Percentiles rank a stretch among this genome's conserved stretches.
Conservation (phyloP, 176 grass and related monocot genomes). For the Sorghum bicolor region DNA sequence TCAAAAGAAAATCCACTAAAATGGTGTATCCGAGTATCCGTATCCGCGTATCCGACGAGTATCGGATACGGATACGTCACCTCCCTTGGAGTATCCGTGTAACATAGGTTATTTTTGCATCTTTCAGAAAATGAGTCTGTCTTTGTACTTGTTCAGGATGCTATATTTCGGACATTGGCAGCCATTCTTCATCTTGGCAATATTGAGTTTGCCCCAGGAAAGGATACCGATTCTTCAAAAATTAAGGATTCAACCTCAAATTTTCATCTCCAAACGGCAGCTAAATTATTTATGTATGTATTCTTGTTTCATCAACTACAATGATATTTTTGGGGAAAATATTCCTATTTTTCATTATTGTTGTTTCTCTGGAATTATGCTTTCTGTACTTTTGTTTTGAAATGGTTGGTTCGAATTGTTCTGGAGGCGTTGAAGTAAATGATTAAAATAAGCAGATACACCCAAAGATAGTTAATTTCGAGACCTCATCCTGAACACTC, state of each 20-base stretch:
- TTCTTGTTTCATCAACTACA: conserved; percentile 3
- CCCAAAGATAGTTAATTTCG: background rate
- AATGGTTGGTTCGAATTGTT: background rate
- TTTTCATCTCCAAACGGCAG: conserved; percentile 86
- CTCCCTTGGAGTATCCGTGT: too few relatives aligned
- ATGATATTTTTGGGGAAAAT: background rate
- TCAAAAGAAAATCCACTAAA: too few relatives aligned
- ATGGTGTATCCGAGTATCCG: too few relatives aligned
- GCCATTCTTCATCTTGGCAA: conserved; percentile 99
- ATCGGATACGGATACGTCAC: too few relatives aligned
- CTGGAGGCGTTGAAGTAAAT: background rate
- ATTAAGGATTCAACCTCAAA: conserved; percentile 74
- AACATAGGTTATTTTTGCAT: too few relatives aligned
- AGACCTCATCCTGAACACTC: background rate
- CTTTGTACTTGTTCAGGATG: conserved; percentile 59
- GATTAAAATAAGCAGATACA: background rate
- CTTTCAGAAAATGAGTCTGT: conserved; percentile 33
- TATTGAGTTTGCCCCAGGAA: conserved; percentile 92
- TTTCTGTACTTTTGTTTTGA: background rate
- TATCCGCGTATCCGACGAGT: too few relatives aligned
- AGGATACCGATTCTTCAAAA: conserved; percentile 80
- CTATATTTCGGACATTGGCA: conserved; percentile 92
- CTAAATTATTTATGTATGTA: conserved; percentile 86
- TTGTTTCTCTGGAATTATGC: background rate
- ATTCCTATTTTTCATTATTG: background rate